Percentiles rank a stretch among this genome's conserved stretches.
phyloP scores from a whole-genome alignment of 176 grass and related monocot species.

The Musa troglodytarum region DNA sequence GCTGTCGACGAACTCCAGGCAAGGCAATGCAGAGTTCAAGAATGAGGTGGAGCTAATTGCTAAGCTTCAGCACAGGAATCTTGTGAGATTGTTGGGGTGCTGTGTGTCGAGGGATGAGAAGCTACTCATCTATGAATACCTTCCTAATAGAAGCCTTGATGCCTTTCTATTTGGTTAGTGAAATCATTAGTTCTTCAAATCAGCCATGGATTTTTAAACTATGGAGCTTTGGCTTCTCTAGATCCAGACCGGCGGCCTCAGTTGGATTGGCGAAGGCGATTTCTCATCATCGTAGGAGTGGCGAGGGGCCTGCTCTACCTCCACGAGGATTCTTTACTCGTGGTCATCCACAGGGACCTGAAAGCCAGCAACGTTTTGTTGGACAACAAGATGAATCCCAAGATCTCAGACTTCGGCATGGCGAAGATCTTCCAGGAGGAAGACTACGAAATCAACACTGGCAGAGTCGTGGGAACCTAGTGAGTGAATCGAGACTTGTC shows the following conservation, averaged over 20 bases:
- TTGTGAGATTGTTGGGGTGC: conserved; percentile 69
- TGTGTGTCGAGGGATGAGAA: conserved; percentile 83
- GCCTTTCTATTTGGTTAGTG: conserved; percentile 62
- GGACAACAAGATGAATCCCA: conserved; percentile 90
- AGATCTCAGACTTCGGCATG: conserved; percentile 98
- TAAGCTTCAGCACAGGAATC: conserved; percentile 91
- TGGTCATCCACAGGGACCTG: conserved; percentile 76
- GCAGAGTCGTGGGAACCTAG: conserved; percentile 69
- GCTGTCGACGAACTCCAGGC: conserved; percentile 60
- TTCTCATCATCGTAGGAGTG: conserved; percentile 65
- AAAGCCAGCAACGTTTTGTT: conserved; percentile 91
- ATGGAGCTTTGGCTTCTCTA: neutral
- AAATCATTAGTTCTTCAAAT: no score
- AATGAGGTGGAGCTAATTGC: conserved; percentile 93
- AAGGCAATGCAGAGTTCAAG: conserved; percentile 53
- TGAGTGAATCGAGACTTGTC: conserved; percentile 21
- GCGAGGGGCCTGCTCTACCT: conserved; percentile 74
- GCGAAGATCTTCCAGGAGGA: conserved; percentile 73
- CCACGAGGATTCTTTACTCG: conserved; percentile 75
- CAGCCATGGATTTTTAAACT: no score
- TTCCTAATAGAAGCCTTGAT: conserved; percentile 84
- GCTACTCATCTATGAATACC: conserved; percentile 85
- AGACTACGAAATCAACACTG: conserved; percentile 48
- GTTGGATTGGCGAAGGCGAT: conserved; percentile 71
- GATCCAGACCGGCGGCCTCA: conserved; percentile 36